Conservation (phyloP, 805 yeast genomes). For the Torulaspora franciscae region DNA sequence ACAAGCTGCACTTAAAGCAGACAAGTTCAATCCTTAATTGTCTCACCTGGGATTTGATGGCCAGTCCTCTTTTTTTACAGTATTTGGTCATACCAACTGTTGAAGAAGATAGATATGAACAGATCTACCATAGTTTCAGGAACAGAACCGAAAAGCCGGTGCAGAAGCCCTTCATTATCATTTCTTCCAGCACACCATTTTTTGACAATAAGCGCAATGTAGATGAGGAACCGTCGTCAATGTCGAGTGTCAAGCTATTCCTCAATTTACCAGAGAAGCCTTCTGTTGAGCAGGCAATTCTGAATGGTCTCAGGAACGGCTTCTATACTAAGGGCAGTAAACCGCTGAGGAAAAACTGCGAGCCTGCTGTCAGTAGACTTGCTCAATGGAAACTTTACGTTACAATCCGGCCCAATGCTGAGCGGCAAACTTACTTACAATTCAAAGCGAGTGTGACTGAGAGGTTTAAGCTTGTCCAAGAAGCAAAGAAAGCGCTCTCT, state of each 20-base stretch:
- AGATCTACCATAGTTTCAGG: conserved; percentile 18
- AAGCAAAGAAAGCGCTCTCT: conserved; percentile 27
- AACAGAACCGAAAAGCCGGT: conserved; percentile 1
- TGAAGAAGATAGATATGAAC: neutral
- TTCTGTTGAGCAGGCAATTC: conserved; percentile 35
- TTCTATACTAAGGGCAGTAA: conserved; percentile 40
- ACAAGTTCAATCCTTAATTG: conserved; percentile 49
- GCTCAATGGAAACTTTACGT: conserved; percentile 26
- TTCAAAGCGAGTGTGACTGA: conserved; percentile 28
- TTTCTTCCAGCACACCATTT: conserved; percentile 15
- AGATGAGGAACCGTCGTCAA: conserved; percentile 21
- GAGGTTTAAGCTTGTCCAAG: conserved; percentile 33
- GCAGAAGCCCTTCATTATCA: conserved; percentile 8
- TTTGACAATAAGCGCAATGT: conserved; percentile 16
- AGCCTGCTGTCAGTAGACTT: conserved; percentile 24
- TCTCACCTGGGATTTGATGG: conserved; percentile 39
- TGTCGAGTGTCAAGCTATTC: conserved; percentile 20
- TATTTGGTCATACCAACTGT: conserved; percentile 47
- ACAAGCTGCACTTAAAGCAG: conserved; percentile 68
- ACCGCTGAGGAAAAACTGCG: conserved; percentile 42
- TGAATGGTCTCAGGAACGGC: conserved; percentile 61
- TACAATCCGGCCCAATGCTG: conserved; percentile 2
- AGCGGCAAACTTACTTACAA: conserved; percentile 28
- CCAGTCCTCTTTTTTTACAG: conserved; percentile 34
- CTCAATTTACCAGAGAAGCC: neutral